Evolutionary conservation across 805 yeast species (phyloP).

Genomic region (Dipodascopsis tothii): DNA sequence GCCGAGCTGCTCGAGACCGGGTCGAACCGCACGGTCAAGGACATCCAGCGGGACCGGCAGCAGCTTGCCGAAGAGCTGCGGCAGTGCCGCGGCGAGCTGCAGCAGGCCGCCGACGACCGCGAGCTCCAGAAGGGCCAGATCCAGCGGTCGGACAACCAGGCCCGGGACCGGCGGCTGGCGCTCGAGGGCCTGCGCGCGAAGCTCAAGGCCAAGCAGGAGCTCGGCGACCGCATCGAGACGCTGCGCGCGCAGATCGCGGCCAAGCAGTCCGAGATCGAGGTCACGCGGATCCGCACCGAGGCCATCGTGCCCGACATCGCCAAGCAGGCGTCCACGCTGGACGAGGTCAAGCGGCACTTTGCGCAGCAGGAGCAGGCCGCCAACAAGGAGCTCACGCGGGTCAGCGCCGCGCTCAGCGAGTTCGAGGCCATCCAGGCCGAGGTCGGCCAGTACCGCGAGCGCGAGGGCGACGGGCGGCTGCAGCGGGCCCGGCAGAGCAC

Average conservation of each 20-base stretch:
- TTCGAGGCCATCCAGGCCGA: constrained; percentile 35
- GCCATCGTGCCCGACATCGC: constrained; percentile 5
- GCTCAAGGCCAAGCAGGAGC: constrained; percentile 40
- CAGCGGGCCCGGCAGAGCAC: constrained; percentile 3
- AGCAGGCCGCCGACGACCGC: constrained; percentile 35
- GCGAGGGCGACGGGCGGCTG: constrained; percentile 8
- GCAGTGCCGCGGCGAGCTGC: constrained; percentile 33
- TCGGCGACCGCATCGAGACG: constrained; percentile 16
- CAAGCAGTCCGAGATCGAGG: constrained; percentile 27
- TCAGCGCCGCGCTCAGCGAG: constrained; percentile 6
- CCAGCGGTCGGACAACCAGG: constrained; percentile 40
- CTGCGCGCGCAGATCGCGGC: constrained; percentile 30
- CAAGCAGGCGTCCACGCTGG: constrained; percentile 3
- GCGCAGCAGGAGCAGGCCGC: constrained; percentile 18
- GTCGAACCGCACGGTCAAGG: constrained; percentile 20
- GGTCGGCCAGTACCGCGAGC: constrained; percentile 24
- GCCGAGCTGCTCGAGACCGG: constrained; percentile 26
- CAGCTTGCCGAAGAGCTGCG: constrained; percentile 38
- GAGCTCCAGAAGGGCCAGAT: constrained; percentile 41
- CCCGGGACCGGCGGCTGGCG: constrained; percentile 47
- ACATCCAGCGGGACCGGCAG: constrained; percentile 25
- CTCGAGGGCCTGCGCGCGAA: constrained; percentile 50
- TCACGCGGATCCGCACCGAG: constrained; percentile 29
- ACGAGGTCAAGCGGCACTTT: constrained; percentile 6
- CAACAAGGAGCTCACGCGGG: constrained; percentile 2